These are phyloP conservation scores for Kuraishia hungarica DNA, from an alignment of 805 yeast species.

Conservation along the genomic window DNA sequence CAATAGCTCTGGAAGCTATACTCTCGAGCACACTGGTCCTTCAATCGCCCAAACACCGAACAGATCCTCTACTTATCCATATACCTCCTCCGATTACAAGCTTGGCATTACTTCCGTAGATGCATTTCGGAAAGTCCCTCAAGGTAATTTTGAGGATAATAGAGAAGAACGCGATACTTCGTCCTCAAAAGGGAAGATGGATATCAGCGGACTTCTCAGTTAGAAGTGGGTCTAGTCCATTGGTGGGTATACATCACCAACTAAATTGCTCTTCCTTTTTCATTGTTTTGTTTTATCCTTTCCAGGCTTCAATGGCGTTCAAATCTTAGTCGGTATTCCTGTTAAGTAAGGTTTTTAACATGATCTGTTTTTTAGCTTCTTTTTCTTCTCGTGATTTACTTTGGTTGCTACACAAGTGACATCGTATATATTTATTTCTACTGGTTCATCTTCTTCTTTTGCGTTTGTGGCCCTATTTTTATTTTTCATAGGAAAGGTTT, in stretches of 20 bases:
- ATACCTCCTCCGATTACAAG: background rate
- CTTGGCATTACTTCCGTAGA: background rate
- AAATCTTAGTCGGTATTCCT: too few relatives aligned
- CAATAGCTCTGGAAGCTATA: background rate
- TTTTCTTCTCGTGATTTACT: too few relatives aligned
- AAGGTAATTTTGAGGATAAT: background rate
- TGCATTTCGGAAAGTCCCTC: background rate
- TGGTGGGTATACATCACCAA: background rate
- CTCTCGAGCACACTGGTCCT: background rate
- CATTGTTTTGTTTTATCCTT: background rate
- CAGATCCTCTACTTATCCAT: background rate
- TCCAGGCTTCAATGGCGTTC: background rate
- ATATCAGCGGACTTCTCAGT: background rate
- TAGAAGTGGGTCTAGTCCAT: background rate
- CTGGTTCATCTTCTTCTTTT: background rate
- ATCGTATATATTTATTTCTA: too few relatives aligned
- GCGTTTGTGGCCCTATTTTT: background rate
- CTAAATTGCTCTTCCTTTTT: background rate
- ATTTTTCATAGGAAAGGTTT: background rate
- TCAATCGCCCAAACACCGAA: background rate
- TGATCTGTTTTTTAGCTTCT: too few relatives aligned
- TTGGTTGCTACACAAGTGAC: too few relatives aligned
- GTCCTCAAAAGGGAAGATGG: conserved; percentile 1
- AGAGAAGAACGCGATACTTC: background rate
- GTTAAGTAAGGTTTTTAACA: too few relatives aligned